Percentiles rank a stretch among this genome's conserved stretches.
Evolutionary conservation across 495 filamentous ascomycete genomes (phyloP).

Genomic region (Tuber melanosporum): DNA sequence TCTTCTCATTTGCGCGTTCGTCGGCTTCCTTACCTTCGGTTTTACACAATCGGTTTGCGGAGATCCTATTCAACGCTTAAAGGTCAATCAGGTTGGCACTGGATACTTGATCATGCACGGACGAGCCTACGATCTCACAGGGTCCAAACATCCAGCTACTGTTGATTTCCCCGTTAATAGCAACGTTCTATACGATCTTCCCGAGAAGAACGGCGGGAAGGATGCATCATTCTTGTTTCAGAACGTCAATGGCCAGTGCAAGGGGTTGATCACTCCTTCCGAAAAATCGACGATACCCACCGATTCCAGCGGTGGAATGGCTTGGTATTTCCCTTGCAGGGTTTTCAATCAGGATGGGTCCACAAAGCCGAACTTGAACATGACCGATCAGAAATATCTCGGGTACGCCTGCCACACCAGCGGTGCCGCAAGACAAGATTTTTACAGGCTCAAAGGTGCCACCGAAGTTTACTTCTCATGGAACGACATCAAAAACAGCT

Average conservation of each 20-base stretch:
- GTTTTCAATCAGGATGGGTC: conserved; percentile 93
- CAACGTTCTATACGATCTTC: conserved; percentile 82
- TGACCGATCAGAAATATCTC: conserved; percentile 55
- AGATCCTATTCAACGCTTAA: conserved; percentile 58
- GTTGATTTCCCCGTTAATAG: conserved; percentile 61
- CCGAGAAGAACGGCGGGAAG: conserved; percentile 68
- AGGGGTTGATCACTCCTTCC: conserved; percentile 71
- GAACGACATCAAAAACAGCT: conserved; percentile 84
- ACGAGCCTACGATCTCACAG: conserved; percentile 67
- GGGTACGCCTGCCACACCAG: conserved; percentile 92
- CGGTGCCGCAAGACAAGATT: conserved; percentile 56
- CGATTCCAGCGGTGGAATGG: conserved; percentile 64
- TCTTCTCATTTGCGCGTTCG: conserved; percentile 73
- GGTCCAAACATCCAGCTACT: conserved; percentile 70
- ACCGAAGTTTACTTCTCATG: conserved; percentile 91
- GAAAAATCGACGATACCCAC: conserved; percentile 70
- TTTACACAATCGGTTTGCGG: conserved; percentile 87
- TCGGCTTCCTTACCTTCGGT: conserved; percentile 95
- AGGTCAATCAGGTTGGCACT: conserved; percentile 66
- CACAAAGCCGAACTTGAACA: conserved; percentile 62
- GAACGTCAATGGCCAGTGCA: conserved; percentile 97
- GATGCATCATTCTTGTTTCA: conserved; percentile 98
- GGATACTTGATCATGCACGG: conserved; percentile 98
- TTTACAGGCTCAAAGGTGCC: conserved; percentile 58
- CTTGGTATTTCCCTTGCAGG: conserved; percentile 95